Evolutionary conservation across 768 basidiomycete genomes (phyloP).

Genomic region (Sporobolomyces roseus): DNA sequence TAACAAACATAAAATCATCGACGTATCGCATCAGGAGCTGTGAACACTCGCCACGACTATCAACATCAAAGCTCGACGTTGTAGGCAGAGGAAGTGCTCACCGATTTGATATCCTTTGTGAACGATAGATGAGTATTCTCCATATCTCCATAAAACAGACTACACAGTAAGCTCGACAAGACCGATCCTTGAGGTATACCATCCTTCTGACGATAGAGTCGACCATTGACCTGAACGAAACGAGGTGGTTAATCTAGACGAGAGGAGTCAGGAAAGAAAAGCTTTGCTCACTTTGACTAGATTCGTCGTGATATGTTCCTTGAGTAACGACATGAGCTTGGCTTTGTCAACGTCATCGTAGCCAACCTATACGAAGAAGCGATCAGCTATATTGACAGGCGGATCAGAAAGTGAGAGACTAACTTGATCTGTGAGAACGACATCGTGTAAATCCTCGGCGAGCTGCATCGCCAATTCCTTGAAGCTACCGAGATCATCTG

Average conservation of each 20-base stretch:
- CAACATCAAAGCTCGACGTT: too few relatives aligned
- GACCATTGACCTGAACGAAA: slow-evolving; percentile 64
- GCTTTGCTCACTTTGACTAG: slow-evolving; percentile 68
- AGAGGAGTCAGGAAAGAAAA: neutral
- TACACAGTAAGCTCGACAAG: slow-evolving; percentile 85
- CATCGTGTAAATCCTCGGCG: slow-evolving; percentile 64
- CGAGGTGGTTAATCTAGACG: neutral
- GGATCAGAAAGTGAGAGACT: neutral
- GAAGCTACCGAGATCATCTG: slow-evolving; percentile 65
- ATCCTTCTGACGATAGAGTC: slow-evolving; percentile 78
- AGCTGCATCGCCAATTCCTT: slow-evolving; percentile 64
- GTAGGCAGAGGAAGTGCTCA: slow-evolving; percentile 50
- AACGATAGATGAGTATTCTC: slow-evolving; percentile 60
- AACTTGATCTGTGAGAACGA: slow-evolving; percentile 83
- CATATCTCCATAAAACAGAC: slow-evolving; percentile 86
- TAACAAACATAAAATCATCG: slow-evolving; percentile 92
- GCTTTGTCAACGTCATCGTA: slow-evolving; percentile 58
- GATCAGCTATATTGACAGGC: neutral
- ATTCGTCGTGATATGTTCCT: slow-evolving; percentile 86
- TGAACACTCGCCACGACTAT: neutral
- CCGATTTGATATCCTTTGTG: slow-evolving; percentile 60
- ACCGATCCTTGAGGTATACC: slow-evolving; percentile 97
- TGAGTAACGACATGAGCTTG: slow-evolving; percentile 67
- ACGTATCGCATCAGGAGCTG: slow-evolving; percentile 77
- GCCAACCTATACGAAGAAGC: slow-evolving; percentile 51